phyloP scores from a whole-genome alignment of 768 basidiomycete genomes.

The Chlorophyllum brunneum region DNA sequence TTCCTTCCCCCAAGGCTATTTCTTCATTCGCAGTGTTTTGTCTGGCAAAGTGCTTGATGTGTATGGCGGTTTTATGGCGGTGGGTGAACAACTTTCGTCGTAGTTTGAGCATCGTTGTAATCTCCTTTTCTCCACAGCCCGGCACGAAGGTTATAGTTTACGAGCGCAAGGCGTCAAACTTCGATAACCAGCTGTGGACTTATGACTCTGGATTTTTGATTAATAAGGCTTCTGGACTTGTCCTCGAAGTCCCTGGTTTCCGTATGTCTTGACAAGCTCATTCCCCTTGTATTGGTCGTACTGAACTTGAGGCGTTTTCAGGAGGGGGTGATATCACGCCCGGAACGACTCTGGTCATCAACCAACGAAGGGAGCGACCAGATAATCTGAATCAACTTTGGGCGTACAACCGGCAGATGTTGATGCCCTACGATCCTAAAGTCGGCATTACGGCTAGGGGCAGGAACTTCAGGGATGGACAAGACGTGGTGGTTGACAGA shows the following conservation, averaged over 20 bases:
- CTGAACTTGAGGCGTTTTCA: not conserved
- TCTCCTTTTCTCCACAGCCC: not conserved
- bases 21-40: not conserved
- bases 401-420: not conserved
- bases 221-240: not conserved
- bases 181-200: not conserved
- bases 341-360: not conserved
- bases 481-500: too few species aligned
- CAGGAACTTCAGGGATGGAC: too few species aligned
- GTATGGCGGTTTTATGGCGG: not conserved
- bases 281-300: not conserved
- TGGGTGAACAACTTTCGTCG: not conserved
- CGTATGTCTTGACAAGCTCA: not conserved
- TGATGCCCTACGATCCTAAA: not conserved
- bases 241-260: not conserved
- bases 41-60: not conserved
- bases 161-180: not conserved
- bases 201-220: not conserved
- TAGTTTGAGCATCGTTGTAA: not conserved
- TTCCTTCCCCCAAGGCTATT: not conserved
- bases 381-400: not conserved
- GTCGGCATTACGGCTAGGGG: not conserved
- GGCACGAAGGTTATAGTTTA: not conserved
- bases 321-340: not conserved
- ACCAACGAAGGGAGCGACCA: not conserved